Evolutionary conservation across 257 asterid genomes (phyloP), one percentile per base, ranked within the genome.

Genomic region (Scutellaria barbata): DNA sequence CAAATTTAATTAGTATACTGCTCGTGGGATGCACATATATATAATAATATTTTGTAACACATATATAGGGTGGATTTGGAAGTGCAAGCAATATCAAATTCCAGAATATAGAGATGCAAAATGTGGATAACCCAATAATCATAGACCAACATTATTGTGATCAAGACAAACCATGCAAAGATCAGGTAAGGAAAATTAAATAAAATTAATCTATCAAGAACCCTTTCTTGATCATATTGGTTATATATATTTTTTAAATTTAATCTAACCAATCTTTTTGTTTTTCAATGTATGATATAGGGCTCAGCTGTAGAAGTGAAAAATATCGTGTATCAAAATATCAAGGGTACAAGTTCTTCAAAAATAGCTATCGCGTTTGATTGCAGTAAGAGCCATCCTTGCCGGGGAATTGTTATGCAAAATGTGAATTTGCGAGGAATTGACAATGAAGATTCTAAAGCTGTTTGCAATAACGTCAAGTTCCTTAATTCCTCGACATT

Each of bases 71-170:
- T 8, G 98, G 97, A 53, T 87, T 90, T 13, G 98, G 98, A 67
- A 87, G 83, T 74, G 97, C 89, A 72, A 88, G 78, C 78, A 88
- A 87, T 83, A 92, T 92, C 62, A 85, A 71, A 52, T 92, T 92
- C 77, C 86, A 76, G 61, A 87, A 90, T 43, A 63, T 92, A 39
- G 77, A 77, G 57, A 88, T 90, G 97, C 47, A 81, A 7, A 72
- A 86, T 60, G 98, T 90, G 45, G 9, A 81, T 59, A 88, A 90
- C 67, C 98, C 98, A 14, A 90, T 90, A 59, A 85, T 92, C 60
- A 81, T 92, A 17, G 95, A 92, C 76, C 98, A 92, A 67, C 70
- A 77, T 35, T 92, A 92, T 41, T 90, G 98, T 64, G 98, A 92
- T 71, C 85, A 81, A 74, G 53, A 74, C 33, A 66, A 53, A 13